Conservation (phyloP, 2,329 filamentous ascomycete species). For the Exophiala sp. region DNA sequence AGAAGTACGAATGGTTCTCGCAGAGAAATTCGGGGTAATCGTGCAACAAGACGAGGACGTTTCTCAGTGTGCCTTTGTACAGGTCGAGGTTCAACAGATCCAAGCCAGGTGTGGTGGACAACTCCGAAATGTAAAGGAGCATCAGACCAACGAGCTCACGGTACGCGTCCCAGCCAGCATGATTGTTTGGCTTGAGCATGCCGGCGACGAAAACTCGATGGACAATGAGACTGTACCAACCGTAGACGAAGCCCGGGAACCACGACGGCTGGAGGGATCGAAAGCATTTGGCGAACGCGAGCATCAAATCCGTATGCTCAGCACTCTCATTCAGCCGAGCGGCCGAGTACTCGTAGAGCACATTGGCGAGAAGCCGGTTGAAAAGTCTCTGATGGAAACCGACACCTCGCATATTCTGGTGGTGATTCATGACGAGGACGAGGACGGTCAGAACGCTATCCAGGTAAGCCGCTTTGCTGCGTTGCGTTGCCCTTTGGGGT, state of each 20-base stretch:
- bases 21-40: slow-evolving; percentile 92
- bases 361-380: slow-evolving; percentile 78
- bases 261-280: slow-evolving; percentile 67
- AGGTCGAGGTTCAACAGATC: slow-evolving; percentile 69
- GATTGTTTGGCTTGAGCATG: slow-evolving; percentile 62
- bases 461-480: slow-evolving; percentile 64
- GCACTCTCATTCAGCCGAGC: slow-evolving; percentile 55
- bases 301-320: slow-evolving; percentile 62
- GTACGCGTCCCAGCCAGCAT: slow-evolving; percentile 69
- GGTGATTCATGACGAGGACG: slow-evolving; percentile 74
- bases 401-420: slow-evolving; percentile 74
- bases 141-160: slow-evolving; percentile 67
- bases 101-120: slow-evolving; percentile 68
- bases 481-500: slow-evolving; percentile 51
- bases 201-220: slow-evolving; percentile 79
- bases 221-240: slow-evolving; percentile 74
- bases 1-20: slow-evolving; percentile 77
- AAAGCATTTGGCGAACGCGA: slow-evolving; percentile 66
- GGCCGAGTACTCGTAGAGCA: slow-evolving; percentile 67
- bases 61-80: slow-evolving; percentile 75
- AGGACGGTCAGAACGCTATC: slow-evolving; percentile 73
- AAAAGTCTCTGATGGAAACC: slow-evolving; percentile 83
- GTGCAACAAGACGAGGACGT: slow-evolving; percentile 80
- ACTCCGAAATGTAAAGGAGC: slow-evolving; percentile 67
- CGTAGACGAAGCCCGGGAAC: slow-evolving; percentile 76